These are phyloP conservation scores for Neonectria ditissima DNA, from an alignment of 2,329 filamentous ascomycete species.

Conservation along the genomic window DNA sequence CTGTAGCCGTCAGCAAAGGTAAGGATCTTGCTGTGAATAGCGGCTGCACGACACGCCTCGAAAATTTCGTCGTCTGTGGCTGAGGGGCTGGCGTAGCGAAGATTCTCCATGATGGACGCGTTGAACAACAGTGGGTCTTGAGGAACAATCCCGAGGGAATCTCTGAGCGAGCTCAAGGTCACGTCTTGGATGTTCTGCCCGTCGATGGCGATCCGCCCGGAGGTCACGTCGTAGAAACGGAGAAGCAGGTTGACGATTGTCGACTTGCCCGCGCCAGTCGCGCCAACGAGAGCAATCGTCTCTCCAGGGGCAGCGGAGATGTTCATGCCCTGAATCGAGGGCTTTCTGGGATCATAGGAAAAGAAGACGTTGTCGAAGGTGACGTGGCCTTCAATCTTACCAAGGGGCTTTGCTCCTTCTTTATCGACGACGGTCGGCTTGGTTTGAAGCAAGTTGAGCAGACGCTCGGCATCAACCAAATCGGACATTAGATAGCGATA, in stretches of 20 bases:
- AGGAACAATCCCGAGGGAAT: slow-evolving; percentile 72
- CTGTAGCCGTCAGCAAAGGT: slow-evolving; percentile 66
- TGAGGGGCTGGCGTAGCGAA: slow-evolving; percentile 71
- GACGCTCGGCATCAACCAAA: slow-evolving; percentile 73
- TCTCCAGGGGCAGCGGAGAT: slow-evolving; percentile 64
- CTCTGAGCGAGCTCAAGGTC: slow-evolving; percentile 67
- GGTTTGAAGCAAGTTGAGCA: slow-evolving; percentile 67
- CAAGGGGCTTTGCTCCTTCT: slow-evolving; percentile 57
- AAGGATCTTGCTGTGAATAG: slow-evolving; percentile 73
- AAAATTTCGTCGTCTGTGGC: slow-evolving; percentile 71
- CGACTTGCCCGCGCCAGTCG: slow-evolving; percentile 72
- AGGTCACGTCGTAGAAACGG: slow-evolving; percentile 69
- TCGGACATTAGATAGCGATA: slow-evolving; percentile 50
- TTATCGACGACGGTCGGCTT: slow-evolving; percentile 66
- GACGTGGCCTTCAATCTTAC: slow-evolving; percentile 60
- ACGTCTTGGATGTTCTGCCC: slow-evolving; percentile 70
- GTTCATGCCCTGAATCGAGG: slow-evolving; percentile 61
- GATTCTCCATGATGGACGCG: slow-evolving; percentile 71
- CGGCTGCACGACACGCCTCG: slow-evolving; percentile 70
- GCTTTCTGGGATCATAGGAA: slow-evolving; percentile 65
- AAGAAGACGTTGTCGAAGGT: slow-evolving; percentile 67
- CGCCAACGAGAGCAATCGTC: slow-evolving; percentile 70
- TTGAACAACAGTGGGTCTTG: slow-evolving; percentile 75
- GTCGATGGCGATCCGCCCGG: slow-evolving; percentile 67
- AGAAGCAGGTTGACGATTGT: slow-evolving; percentile 71